A percentile compares a stretch with the other conserved stretches of the same genome.
These are phyloP conservation scores for Hirschfeldia incana DNA, from an alignment of 345 rosid species.

Conservation along the genomic window DNA sequence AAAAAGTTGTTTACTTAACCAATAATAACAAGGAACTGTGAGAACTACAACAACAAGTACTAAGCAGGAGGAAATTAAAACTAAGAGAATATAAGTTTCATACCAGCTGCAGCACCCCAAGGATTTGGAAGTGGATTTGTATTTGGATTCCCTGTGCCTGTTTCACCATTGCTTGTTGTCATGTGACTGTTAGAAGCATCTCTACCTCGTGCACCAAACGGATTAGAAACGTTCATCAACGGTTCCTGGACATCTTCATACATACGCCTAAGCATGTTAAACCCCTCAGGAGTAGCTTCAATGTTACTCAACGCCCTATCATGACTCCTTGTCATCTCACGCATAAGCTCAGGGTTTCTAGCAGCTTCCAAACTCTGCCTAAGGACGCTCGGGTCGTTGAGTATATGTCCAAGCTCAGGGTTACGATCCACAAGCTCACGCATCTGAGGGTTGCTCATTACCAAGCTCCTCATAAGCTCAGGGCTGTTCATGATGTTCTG, in stretches of 20 bases:
- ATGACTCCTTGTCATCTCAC: slow-evolving; percentile 79
- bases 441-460: slow-evolving; percentile 80
- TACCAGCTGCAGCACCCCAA: slow-evolving; percentile 60
- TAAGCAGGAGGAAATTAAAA: too few relatives aligned
- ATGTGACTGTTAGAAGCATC: slow-evolving; percentile 46
- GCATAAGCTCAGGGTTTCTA: slow-evolving; percentile 83
- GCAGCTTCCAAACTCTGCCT: slow-evolving; percentile 77
- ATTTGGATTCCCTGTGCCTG: slow-evolving; percentile 59
- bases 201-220: slow-evolving; percentile 48
- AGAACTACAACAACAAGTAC: background rate
- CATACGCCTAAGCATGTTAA: slow-evolving; percentile 83
- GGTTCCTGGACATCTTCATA: slow-evolving; percentile 84
- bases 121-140: slow-evolving; percentile 89
- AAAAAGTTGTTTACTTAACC: slow-evolving; percentile 6
- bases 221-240: slow-evolving; percentile 61
- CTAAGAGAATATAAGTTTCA: slow-evolving; percentile 19
- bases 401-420: slow-evolving; percentile 81
- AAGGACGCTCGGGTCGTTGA: slow-evolving; percentile 69
- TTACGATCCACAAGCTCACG: slow-evolving; percentile 80
- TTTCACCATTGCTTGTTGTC: slow-evolving; percentile 41
- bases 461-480: slow-evolving; percentile 63
- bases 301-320: slow-evolving; percentile 81
- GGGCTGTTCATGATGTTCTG: slow-evolving; percentile 81
- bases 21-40: background rate
- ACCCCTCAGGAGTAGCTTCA: slow-evolving; percentile 74